Percentiles rank a stretch among this genome's conserved stretches.
These are phyloP conservation scores for Aspergillus ellipticus DNA, from an alignment of 495 filamentous ascomycete genomes.

Conservation along the genomic window DNA sequence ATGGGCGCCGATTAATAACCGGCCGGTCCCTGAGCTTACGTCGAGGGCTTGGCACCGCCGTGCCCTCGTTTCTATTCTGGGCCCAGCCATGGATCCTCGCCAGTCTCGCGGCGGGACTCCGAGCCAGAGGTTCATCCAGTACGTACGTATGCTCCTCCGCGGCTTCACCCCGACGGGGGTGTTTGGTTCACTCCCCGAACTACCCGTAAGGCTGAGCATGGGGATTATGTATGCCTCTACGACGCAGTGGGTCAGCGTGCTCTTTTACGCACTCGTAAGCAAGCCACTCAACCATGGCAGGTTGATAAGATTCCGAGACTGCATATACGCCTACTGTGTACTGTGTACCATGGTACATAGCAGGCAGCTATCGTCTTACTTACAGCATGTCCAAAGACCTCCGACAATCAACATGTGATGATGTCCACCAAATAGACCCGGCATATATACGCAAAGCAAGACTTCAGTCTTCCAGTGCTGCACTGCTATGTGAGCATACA, in stretches of 20 bases:
- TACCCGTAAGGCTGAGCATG: neutral
- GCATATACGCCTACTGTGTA: neutral
- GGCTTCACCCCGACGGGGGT: neutral
- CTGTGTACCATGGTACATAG: neutral
- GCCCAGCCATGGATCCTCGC: neutral
- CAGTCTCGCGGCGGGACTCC: too few relatives aligned
- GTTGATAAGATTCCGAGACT: neutral
- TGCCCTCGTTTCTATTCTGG: neutral
- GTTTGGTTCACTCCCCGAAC: neutral
- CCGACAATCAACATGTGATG: neutral
- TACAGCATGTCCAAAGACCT: neutral
- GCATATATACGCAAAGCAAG: neutral
- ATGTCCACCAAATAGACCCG: neutral
- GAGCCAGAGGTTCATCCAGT: neutral
- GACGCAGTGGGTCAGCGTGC: neutral
- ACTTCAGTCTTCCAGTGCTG: neutral
- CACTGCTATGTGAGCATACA: too few relatives aligned
- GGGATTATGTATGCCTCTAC: neutral
- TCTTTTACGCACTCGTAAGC: neutral
- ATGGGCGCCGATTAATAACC: too few relatives aligned
- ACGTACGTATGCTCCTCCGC: neutral
- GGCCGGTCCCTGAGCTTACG: neutral
- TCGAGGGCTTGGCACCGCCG: neutral
- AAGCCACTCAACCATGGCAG: neutral
- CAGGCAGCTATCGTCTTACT: neutral